Evolutionary conservation across 192 early-diverging fungal genomes (phyloP).

Genomic region (Coemansia sp.): DNA sequence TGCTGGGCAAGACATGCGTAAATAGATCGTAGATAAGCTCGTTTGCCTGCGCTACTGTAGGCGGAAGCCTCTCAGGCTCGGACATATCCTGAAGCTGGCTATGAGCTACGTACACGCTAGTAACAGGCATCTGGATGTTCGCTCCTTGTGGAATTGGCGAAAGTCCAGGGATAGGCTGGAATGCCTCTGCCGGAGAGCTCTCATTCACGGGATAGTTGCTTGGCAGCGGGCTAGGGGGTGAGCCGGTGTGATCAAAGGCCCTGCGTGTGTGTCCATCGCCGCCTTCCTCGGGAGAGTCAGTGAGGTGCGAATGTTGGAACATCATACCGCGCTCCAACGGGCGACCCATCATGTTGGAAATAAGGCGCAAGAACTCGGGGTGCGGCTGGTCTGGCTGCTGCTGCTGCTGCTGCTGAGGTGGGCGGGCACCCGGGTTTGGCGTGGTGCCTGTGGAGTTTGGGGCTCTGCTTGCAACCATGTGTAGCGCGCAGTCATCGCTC

Average conservation of each 20-base stretch:
- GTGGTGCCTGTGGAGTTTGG: conserved; percentile 2
- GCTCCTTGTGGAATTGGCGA: not conserved
- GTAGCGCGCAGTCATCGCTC: conserved; percentile 38
- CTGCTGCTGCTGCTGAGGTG: conserved; percentile 10
- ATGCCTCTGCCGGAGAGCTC: conserved; percentile 13
- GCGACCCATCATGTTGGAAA: not conserved
- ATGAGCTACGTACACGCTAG: not conserved
- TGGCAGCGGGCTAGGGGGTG: not conserved
- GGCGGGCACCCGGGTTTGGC: not conserved
- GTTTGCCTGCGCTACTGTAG: conserved; percentile 36
- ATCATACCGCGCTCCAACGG: not conserved
- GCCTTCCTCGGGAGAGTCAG: not conserved
- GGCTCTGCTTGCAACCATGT: conserved; percentile 40
- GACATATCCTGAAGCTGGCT: not conserved
- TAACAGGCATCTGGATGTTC: not conserved
- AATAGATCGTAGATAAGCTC: conserved; percentile 37
- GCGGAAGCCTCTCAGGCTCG: not conserved
- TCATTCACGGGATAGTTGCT: conserved; percentile 7
- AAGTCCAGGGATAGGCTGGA: conserved; percentile 28
- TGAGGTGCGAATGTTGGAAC: not conserved
- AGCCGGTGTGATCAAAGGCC: not conserved
- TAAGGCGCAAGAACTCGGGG: not conserved
- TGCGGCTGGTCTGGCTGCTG: not conserved
- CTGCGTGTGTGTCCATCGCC: not conserved
- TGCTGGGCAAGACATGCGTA: conserved; percentile 24